phyloP scores from a whole-genome alignment of 2,329 filamentous ascomycete species.

The Penicillium sp. region DNA sequence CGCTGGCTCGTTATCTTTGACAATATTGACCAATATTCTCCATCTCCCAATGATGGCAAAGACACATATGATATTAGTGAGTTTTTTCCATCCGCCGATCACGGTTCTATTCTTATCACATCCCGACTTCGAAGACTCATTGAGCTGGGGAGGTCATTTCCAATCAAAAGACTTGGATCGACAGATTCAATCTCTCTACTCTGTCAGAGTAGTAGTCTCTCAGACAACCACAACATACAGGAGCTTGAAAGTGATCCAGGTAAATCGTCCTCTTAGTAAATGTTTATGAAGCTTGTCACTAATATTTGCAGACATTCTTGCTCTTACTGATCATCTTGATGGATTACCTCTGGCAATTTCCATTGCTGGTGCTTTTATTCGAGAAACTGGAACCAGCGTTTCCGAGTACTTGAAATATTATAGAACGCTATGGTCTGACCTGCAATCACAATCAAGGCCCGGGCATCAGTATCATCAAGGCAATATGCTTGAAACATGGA shows the following conservation, averaged over 20 bases:
- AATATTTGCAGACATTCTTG: conserved; percentile 20
- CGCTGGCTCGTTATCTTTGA: neutral
- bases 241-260: neutral
- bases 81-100: conserved; percentile 20
- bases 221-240: neutral
- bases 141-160: conserved; percentile 30
- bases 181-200: neutral
- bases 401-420: conserved; percentile 41
- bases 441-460: conserved; percentile 19
- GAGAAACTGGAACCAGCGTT: conserved; percentile 33
- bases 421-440: conserved; percentile 31
- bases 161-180: conserved; percentile 28
- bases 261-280: neutral
- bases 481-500: conserved; percentile 32
- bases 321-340: conserved; percentile 35
- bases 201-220: neutral
- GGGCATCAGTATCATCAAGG: conserved; percentile 21
- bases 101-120: conserved; percentile 43
- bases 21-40: conserved; percentile 4
- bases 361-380: conserved; percentile 45
- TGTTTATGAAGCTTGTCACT: neutral
- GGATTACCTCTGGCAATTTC: conserved; percentile 47
- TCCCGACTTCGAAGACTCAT: conserved; percentile 31
- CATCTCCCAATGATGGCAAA: neutral
- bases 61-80: neutral